Base-by-base conservation (phyloP, 805 yeast species). In the Torulaspora gathmanii region DNA sequence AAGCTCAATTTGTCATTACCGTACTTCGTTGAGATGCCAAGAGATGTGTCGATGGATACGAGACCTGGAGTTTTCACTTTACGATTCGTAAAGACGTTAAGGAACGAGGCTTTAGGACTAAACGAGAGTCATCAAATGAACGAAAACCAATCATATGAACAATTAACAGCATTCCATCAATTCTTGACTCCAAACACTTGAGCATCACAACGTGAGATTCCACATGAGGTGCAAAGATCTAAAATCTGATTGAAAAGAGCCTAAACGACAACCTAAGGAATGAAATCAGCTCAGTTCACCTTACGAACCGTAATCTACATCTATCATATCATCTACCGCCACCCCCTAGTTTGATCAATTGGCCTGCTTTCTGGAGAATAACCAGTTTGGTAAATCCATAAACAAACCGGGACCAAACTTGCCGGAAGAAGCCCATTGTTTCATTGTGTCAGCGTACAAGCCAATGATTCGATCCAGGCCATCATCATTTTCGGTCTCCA, bases 351-450 rank as follows among this genome's bases (percentile, higher is more conserved):
- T 35, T 22, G 36, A 23, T 13, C 40, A 33, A 20, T 33, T 23
- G 29, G 45, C 29, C 40, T 61, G 46, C 50, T 75, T 71, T 56
- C 74, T 74, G n/a, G 84, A 69, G 51, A 72, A 73, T 35, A 84
- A 60, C 90, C 93, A 90, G 66, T 88, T 88, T 58, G 85, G 75
- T 50, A 87, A 78, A 55, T 89, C 96, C 52, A 80, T 74, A 60
- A 85, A 88, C 57, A 86, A 23, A 31, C 48, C 56, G 3, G 55
- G 41, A n/a, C 57, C 55, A 42, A 56, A 60, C 46, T 58, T 62
- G 25, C 62, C 58, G 31, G 46, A 33, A 7, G 17, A 12, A 38
- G 80, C 73, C 96, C 96, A 89, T 15, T 57, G 54, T 51, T 78
- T 75, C 63, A 87, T 55, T 9, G 83, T 67, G 0, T 60, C 63